phyloP scores from a whole-genome alignment of 495 filamentous ascomycete genomes.

The Penicillium arizonense region DNA sequence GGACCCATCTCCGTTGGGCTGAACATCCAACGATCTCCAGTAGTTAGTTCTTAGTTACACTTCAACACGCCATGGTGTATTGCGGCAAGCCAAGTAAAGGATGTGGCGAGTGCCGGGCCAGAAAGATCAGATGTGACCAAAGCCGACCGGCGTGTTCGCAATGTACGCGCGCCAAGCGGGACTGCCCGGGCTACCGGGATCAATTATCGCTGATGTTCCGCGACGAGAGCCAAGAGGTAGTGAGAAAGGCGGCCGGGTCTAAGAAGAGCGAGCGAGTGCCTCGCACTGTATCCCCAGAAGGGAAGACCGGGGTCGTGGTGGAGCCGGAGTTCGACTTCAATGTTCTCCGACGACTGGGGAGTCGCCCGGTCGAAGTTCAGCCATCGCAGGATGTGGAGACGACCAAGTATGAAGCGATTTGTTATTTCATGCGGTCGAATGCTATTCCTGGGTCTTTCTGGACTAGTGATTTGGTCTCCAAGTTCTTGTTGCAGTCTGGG shows the following conservation, averaged over 20 bases:
- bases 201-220: constrained; percentile 69
- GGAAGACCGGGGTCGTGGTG: constrained; percentile 11
- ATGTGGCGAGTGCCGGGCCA: constrained; percentile 68
- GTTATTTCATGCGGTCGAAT: constrained; percentile 45
- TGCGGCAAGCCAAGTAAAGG: constrained; percentile 71
- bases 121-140: constrained; percentile 68
- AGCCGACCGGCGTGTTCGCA: constrained; percentile 63
- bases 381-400: constrained; percentile 23
- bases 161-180: constrained; percentile 61
- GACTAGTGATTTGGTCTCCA: constrained; percentile 25
- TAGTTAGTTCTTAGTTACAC: neutral
- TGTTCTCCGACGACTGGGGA: constrained; percentile 3
- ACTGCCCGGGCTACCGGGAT: constrained; percentile 70
- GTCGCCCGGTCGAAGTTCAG: constrained; percentile 20
- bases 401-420: constrained; percentile 36
- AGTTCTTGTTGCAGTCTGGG: constrained; percentile 18
- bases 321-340: constrained; percentile 17
- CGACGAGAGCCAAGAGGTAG: constrained; percentile 67
- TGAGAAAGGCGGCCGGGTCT: constrained; percentile 57
- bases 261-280: constrained; percentile 8
- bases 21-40: neutral
- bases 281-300: constrained; percentile 22
- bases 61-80: constrained; percentile 58
- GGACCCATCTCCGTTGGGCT: constrained; percentile 1
- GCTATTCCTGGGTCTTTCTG: constrained; percentile 35